Evolutionary conservation across 257 asterid genomes (phyloP), one percentile per base, ranked within the genome.

Genomic region (Pogostemon cablin): DNA sequence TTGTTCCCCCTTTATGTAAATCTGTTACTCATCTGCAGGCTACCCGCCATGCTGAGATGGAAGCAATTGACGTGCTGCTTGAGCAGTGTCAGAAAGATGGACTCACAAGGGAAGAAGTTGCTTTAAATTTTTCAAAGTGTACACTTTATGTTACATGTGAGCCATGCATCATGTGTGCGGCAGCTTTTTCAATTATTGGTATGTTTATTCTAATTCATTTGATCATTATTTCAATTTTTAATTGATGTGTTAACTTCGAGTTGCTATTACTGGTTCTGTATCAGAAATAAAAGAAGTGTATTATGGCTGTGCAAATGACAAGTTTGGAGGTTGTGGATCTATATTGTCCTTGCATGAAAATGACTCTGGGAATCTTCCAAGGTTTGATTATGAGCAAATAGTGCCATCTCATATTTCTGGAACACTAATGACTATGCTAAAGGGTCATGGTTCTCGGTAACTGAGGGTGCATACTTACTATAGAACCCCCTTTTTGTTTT

Each of bases 121-220:
- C 88, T 53, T 78, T 67, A 62, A 89, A 60, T 62, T 87, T 95
- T 73, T 84, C 95, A 20, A 81, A 82, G 44, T 86, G 96, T 84
- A 74, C 63, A 12, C 92, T 93, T 42, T 91, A 89, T 70, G 98
- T 91, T 60, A 93, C 98, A 34, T 91, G 98, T 64, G 99, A 93
- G 81, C 99, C 98, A n/a, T 95, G 96, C 72, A 89, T 95, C 84
- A 95, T 87, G 98, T 95, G 99, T 62, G 98, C 98, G 53, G 83
- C 95, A 17, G 96, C 95, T 54, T 78, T 91, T 57, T 89, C 98
- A 11, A 82, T 86, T 50, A 86, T 85, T 70, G 97, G 98, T 85
- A 82, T 65, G 81, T 50, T 55, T 20, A 57, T 35, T 69, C 46
- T 67, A 25, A 25, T 25, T 52, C 50, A 46, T 65, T 64, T 64